phyloP scores from a whole-genome alignment of 2,329 filamentous ascomycete genomes.

The Metarhizium sp. region DNA sequence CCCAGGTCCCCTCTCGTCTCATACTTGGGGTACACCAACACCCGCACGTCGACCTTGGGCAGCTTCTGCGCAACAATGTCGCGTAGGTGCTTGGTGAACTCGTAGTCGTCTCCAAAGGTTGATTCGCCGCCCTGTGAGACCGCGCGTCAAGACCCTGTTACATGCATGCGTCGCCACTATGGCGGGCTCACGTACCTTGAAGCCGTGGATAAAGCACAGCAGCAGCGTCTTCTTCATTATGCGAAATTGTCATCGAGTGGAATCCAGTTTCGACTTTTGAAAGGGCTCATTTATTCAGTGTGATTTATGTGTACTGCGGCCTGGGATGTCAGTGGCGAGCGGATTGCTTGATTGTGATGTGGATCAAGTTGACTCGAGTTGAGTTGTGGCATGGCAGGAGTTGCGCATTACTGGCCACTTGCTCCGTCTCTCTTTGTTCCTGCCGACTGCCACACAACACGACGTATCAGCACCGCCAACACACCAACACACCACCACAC shows the following conservation, averaged over 20 bases:
- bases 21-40: conserved; percentile 68
- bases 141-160: not conserved
- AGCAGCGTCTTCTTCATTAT: conserved; percentile 63
- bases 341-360: not conserved
- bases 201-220: conserved; percentile 79
- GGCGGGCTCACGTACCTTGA: conserved; percentile 48
- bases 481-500: too few relatives aligned
- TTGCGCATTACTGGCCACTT: too few relatives aligned
- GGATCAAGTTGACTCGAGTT: not conserved
- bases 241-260: not conserved
- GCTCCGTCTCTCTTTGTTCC: too few relatives aligned
- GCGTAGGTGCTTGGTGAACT: conserved; percentile 65
- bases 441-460: too few relatives aligned
- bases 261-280: not conserved
- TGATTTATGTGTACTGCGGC: not conserved
- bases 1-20: conserved; percentile 72
- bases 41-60: conserved; percentile 57
- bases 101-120: conserved; percentile 58
- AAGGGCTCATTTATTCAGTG: not conserved
- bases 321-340: not conserved
- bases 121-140: conserved; percentile 56
- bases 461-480: too few relatives aligned
- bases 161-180: not conserved
- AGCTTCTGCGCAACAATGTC: conserved; percentile 54
- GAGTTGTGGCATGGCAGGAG: too few relatives aligned